Evolutionary conservation across 352 stramenopile genomes (phyloP).

Genomic region (Thraustochytrium striatum): DNA sequence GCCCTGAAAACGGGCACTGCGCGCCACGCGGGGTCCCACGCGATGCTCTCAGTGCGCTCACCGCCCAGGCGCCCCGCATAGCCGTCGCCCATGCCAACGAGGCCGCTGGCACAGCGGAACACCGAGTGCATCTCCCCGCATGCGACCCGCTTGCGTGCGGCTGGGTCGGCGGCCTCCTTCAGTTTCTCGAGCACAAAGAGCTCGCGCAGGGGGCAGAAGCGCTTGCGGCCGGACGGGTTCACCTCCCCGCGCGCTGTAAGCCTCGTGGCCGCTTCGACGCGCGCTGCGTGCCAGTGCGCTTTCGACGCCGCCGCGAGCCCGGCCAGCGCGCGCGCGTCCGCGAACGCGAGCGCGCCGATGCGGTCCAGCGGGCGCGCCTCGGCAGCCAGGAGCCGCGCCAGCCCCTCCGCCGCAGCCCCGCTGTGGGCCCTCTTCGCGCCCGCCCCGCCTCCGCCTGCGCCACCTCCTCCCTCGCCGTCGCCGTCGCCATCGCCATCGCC

Average conservation of each 20-base stretch:
- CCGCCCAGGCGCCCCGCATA: not conserved
- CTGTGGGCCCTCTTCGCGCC: not conserved
- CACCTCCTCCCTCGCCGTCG: not conserved
- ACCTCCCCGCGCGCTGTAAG: not conserved
- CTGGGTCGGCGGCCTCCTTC: not conserved
- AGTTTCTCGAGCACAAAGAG: not conserved
- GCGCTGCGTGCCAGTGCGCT: not conserved
- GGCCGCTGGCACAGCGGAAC: not conserved
- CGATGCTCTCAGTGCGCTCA: not conserved
- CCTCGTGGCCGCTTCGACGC: not conserved
- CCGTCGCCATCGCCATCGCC: too few species aligned
- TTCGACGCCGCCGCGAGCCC: not conserved
- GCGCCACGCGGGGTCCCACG: not conserved
- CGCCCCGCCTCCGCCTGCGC: not conserved
- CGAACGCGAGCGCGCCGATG: not conserved
- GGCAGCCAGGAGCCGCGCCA: too few species aligned
- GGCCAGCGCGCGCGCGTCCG: not conserved
- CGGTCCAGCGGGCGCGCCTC: not conserved
- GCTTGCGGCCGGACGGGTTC: not conserved
- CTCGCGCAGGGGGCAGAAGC: not conserved
- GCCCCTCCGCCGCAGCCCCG: too few species aligned
- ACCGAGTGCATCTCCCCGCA: not conserved
- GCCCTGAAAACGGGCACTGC: not conserved
- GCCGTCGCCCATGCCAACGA: conserved; percentile 23
- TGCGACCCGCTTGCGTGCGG: not conserved